These are phyloP conservation scores for Wickerhamomyces pijperi DNA, from an alignment of 805 yeast species.

Conservation along the genomic window DNA sequence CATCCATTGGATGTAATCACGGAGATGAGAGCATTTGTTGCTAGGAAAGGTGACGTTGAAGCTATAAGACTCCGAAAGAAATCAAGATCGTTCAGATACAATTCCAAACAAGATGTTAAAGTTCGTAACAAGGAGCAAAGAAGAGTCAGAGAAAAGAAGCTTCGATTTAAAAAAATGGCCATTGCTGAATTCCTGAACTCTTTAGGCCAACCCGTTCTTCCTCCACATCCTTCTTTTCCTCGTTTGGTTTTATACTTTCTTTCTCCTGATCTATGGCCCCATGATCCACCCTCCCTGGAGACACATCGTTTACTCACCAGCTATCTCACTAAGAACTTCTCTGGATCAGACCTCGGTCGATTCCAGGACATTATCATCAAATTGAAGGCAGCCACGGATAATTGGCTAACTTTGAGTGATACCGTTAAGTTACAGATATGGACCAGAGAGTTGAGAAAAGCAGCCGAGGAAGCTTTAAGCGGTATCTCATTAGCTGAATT, in stretches of 20 bases:
- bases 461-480: slow-evolving; percentile 34
- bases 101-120: slow-evolving; percentile 35
- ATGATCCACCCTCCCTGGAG: slow-evolving; percentile 38
- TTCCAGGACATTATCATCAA: slow-evolving; percentile 24
- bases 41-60: slow-evolving; percentile 37
- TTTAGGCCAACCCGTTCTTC: slow-evolving; percentile 27
- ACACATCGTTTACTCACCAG: slow-evolving; percentile 26
- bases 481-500: slow-evolving; percentile 30
- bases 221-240: slow-evolving; percentile 37
- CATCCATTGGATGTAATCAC: slow-evolving; percentile 43
- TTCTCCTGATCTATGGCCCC: slow-evolving; percentile 38
- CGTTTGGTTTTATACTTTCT: slow-evolving; percentile 35
- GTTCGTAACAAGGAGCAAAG: slow-evolving; percentile 35
- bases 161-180: slow-evolving; percentile 27
- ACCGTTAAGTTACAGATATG: slow-evolving; percentile 29
- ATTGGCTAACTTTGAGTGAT: slow-evolving; percentile 29
- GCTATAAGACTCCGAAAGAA: slow-evolving; percentile 29
- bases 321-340: slow-evolving; percentile 16
- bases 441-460: slow-evolving; percentile 30
- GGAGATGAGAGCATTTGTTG: slow-evolving; percentile 34
- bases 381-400: slow-evolving; percentile 33
- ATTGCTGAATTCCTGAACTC: slow-evolving; percentile 24
- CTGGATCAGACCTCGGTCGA: slow-evolving; percentile 4
- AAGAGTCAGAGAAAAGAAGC: slow-evolving; percentile 28
- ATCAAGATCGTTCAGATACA: slow-evolving; percentile 30